Conservation (phyloP, 176 grass and related monocot species). For the Bonia amplexicaulis region DNA sequence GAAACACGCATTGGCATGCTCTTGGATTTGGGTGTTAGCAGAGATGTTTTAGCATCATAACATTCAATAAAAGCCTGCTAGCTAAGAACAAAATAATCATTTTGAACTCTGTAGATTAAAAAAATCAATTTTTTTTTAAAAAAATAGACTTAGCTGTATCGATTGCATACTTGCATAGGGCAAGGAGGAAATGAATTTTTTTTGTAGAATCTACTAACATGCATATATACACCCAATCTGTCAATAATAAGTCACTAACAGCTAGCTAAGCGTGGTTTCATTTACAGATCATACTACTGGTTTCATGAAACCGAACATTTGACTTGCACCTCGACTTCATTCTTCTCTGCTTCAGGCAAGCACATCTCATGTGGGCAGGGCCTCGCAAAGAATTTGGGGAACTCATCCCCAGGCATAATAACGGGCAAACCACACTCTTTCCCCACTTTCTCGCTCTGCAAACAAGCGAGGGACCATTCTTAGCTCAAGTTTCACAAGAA, state of each 20-base stretch:
- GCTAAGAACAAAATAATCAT: background rate
- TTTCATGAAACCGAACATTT: constrained; percentile 9
- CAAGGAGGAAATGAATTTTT: background rate
- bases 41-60: background rate
- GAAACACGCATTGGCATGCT: background rate
- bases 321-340: constrained; percentile 2
- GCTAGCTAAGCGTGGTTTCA: constrained; percentile 12
- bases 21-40: background rate
- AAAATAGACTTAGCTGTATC: background rate
- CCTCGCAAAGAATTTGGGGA: constrained; percentile 81
- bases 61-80: background rate
- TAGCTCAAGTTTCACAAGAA: background rate
- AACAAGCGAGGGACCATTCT: background rate
- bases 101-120: background rate
- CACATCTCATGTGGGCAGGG: constrained; percentile 52
- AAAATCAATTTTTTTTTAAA: background rate
- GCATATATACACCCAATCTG: constrained; percentile 20
- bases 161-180: background rate
- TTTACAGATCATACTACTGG: constrained; percentile 4
- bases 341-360: constrained; percentile 4
- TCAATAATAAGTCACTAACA: background rate
- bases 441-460: constrained; percentile 39
- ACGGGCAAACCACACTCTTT: constrained; percentile 65
- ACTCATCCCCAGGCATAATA: constrained; percentile 81
- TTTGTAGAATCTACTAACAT: background rate